Conservation (phyloP, 768 basidiomycete genomes). For the Tremella mesenterica region DNA sequence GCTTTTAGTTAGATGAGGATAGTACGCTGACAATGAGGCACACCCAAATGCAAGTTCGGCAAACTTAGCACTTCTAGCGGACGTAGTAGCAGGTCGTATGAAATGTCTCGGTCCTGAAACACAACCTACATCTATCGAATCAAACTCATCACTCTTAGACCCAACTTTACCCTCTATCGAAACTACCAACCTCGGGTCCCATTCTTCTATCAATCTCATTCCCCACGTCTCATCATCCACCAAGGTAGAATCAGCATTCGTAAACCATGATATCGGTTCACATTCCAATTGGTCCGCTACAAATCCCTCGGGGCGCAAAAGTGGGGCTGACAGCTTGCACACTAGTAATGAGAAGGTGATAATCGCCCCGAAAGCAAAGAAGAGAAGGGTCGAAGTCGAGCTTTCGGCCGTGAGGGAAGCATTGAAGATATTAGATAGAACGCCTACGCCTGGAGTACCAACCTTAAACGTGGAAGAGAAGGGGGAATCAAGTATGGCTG, state of each 20-base stretch:
- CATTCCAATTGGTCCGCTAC: too few species aligned
- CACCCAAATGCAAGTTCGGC: slow-evolving; percentile 42
- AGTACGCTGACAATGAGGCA: too few species aligned
- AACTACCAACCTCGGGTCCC: too few species aligned
- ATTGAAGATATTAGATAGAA: slow-evolving; percentile 31
- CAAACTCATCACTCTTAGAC: neutral
- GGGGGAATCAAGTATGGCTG: too few species aligned
- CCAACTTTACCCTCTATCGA: too few species aligned
- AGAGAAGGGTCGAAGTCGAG: slow-evolving; percentile 35
- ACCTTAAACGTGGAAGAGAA: too few species aligned
- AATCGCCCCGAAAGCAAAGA: slow-evolving; percentile 6
- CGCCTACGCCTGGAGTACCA: slow-evolving; percentile 17
- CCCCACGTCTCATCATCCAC: too few species aligned
- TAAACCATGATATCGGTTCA: neutral
- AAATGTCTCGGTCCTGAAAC: slow-evolving; percentile 12
- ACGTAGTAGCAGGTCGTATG: slow-evolving; percentile 40
- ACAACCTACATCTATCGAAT: slow-evolving; percentile 2
- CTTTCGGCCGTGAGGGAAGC: slow-evolving; percentile 35
- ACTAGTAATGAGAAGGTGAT: too few species aligned
- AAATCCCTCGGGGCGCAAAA: too few species aligned
- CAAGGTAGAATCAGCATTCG: neutral
- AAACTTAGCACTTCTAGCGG: slow-evolving; percentile 37
- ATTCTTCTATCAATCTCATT: too few species aligned
- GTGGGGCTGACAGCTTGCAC: too few species aligned
- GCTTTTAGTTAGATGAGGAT: too few species aligned